phyloP scores from a whole-genome alignment of 352 stramenopile genomes.

The Globisporangium irregulare region DNA sequence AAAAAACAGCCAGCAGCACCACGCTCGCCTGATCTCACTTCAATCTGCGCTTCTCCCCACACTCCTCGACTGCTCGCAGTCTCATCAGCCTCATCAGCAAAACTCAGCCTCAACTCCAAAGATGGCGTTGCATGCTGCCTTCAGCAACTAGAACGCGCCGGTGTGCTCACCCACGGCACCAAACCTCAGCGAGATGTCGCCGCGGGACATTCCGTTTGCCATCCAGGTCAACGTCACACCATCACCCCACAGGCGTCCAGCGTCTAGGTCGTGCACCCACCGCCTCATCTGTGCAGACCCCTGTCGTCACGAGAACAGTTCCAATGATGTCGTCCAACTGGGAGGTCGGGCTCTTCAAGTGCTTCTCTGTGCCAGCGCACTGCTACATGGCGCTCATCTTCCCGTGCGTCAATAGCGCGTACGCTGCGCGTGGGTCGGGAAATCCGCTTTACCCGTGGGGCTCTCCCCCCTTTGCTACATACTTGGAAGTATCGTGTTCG shows the following conservation, averaged over 20 bases:
- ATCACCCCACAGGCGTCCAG: not conserved
- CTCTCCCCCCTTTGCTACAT: not conserved
- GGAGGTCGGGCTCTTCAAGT: constrained; percentile 24
- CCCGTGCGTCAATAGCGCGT: constrained; percentile 23
- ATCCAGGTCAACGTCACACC: constrained; percentile 6
- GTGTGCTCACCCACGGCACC: constrained; percentile 7
- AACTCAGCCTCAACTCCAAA: not conserved
- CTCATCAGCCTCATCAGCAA: not conserved
- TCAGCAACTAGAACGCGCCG: constrained; percentile 10
- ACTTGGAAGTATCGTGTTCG: not conserved
- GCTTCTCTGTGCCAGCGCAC: constrained; percentile 22
- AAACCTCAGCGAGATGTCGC: not conserved
- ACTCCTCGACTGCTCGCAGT: too few relatives aligned
- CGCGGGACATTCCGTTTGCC: constrained; percentile 7
- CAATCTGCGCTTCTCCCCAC: not conserved
- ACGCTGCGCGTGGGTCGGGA: constrained; percentile 10
- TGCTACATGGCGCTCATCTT: constrained; percentile 24
- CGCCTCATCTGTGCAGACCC: not conserved
- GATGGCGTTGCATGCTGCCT: constrained; percentile 4
- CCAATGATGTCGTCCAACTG: constrained; percentile 9
- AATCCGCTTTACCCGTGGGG: constrained; percentile 10
- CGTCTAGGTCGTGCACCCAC: not conserved
- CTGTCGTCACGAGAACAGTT: not conserved
- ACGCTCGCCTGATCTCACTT: not conserved
- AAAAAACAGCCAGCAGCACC: not conserved